Percentiles rank a stretch among this genome's conserved stretches.
phyloP scores from a whole-genome alignment of 208 protist species.

The Herpetomonas tarakana region DNA sequence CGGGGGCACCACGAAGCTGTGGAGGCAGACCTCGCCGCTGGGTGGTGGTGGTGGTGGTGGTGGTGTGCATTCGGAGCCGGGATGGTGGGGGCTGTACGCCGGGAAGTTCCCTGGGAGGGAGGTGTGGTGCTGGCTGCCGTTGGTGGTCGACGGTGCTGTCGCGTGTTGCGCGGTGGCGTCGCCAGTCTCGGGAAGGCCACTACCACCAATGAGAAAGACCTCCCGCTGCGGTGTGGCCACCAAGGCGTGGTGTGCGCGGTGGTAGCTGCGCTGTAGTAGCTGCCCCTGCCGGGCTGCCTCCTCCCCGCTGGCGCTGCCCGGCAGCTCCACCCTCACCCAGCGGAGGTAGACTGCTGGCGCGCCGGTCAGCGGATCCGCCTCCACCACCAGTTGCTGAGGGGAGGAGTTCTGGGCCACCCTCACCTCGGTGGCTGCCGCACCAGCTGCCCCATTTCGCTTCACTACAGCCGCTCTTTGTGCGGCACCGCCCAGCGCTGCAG shows the following conservation, averaged over 20 bases:
- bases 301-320: background rate
- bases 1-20: too few relatives aligned
- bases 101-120: too few relatives aligned
- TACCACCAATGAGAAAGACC: conserved; percentile 57
- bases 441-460: background rate
- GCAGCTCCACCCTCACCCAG: conserved; percentile 13
- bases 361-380: conserved; percentile 18
- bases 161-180: too few relatives aligned
- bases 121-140: too few relatives aligned
- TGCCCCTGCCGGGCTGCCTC: background rate
- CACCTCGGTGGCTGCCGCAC: background rate
- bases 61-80: too few relatives aligned
- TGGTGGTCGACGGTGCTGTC: too few relatives aligned
- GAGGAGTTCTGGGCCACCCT: conserved; percentile 1
- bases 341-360: conserved; percentile 9
- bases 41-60: too few relatives aligned
- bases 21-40: too few relatives aligned
- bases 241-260: conserved; percentile 33
- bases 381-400: conserved; percentile 5
- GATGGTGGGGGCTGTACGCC: too few relatives aligned
- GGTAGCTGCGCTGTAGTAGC: background rate
- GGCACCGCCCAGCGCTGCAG: conserved; percentile 5
- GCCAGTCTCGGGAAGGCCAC: too few relatives aligned
- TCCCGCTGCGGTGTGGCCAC: conserved; percentile 31
- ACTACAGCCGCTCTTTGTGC: too few relatives aligned